Evolutionary conservation across 495 filamentous ascomycete genomes (phyloP).

Genomic region (Penicillium argentinense): DNA sequence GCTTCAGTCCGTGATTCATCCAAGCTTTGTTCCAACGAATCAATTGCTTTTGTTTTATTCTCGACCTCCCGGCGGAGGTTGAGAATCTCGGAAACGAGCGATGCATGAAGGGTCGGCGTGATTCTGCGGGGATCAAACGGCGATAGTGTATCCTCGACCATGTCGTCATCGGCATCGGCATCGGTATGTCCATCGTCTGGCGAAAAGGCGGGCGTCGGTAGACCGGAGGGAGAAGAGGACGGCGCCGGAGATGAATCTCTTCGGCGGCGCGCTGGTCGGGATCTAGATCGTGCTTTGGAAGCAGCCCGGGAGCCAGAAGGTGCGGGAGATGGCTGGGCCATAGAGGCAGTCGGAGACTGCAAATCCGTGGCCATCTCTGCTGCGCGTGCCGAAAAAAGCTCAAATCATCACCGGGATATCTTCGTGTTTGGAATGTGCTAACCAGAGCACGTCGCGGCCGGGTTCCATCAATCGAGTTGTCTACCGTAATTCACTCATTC

Average conservation of each 20-base stretch:
- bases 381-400: slow-evolving; percentile 7
- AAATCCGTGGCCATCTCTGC: slow-evolving; percentile 31
- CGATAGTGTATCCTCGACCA: slow-evolving; percentile 67
- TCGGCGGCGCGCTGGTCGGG: slow-evolving; percentile 51
- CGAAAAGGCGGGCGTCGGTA: slow-evolving; percentile 46
- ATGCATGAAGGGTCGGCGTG: slow-evolving; percentile 93
- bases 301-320: slow-evolving; percentile 66
- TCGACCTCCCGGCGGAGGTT: slow-evolving; percentile 84
- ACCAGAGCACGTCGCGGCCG: slow-evolving; percentile 29
- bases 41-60: slow-evolving; percentile 78
- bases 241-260: slow-evolving; percentile 61
- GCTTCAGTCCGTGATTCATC: slow-evolving; percentile 70
- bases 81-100: slow-evolving; percentile 91
- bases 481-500: slow-evolving; percentile 25
- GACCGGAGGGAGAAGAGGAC: slow-evolving; percentile 62
- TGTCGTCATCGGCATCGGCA: slow-evolving; percentile 49
- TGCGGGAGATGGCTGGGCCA: slow-evolving; percentile 55
- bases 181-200: slow-evolving; percentile 41
- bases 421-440: slow-evolving; percentile 22
- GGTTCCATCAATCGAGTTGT: slow-evolving; percentile 19
- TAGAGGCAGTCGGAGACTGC: slow-evolving; percentile 22
- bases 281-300: slow-evolving; percentile 43
- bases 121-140: slow-evolving; percentile 87
- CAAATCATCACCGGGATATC: slow-evolving; percentile 22
- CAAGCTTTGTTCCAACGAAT: slow-evolving; percentile 74